A percentile compares a stretch with the other conserved stretches of the same genome.
These are phyloP conservation scores for Rhizopogon salebrosus DNA, from an alignment of 768 basidiomycete species.

Conservation along the genomic window DNA sequence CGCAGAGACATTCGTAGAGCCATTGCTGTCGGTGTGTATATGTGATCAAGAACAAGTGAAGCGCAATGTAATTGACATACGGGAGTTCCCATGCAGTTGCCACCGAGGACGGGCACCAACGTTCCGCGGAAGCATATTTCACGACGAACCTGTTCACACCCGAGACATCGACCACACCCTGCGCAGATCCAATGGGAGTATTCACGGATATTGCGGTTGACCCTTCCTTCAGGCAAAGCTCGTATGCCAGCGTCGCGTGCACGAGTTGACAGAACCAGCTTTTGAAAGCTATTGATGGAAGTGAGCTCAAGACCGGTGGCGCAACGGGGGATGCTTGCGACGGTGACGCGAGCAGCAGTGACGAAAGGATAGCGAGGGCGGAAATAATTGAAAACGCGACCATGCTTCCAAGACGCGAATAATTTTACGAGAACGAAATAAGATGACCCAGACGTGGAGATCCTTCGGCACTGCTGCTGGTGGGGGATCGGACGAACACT, in stretches of 20 bases:
- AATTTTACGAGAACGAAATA: neutral
- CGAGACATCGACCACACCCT: slow-evolving; percentile 42
- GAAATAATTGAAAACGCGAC: slow-evolving; percentile 28
- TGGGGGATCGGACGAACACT: neutral
- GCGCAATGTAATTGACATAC: slow-evolving; percentile 34
- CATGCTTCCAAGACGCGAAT: slow-evolving; percentile 23
- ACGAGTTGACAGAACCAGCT: slow-evolving; percentile 41
- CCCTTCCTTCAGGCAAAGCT: slow-evolving; percentile 37
- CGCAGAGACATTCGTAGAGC: slow-evolving; percentile 41
- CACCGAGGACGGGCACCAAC: slow-evolving; percentile 56
- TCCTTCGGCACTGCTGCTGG: slow-evolving; percentile 3
- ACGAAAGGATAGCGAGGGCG: slow-evolving; percentile 13
- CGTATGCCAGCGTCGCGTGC: slow-evolving; percentile 25
- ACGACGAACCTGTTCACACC: slow-evolving; percentile 57
- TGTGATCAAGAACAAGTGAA: neutral
- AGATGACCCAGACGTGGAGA: neutral
- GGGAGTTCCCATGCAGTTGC: slow-evolving; percentile 56
- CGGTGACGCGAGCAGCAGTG: slow-evolving; percentile 25
- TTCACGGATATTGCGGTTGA: slow-evolving; percentile 21
- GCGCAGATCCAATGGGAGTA: slow-evolving; percentile 55
- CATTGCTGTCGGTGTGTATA: slow-evolving; percentile 34
- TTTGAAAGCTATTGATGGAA: slow-evolving; percentile 28
- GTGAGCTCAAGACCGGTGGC: slow-evolving; percentile 6
- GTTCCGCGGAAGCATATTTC: slow-evolving; percentile 57
- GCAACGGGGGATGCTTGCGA: slow-evolving; percentile 27